Evolutionary conservation across 208 protist species (phyloP).

Genomic region (Phytomonas serpens): DNA sequence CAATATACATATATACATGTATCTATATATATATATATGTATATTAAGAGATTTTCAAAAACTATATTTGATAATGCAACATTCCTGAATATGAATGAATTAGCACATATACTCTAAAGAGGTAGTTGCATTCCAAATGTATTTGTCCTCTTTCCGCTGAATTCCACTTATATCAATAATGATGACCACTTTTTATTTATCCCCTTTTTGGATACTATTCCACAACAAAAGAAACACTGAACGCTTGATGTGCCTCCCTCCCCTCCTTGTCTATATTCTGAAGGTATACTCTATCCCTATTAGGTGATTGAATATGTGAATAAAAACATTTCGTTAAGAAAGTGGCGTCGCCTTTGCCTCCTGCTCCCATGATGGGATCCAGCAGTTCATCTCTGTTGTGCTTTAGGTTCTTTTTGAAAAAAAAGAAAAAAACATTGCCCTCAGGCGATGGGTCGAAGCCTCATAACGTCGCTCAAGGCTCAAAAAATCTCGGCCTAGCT

Average conservation of each 20-base stretch:
- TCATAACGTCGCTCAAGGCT: background rate
- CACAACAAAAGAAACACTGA: background rate
- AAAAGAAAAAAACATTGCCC: background rate
- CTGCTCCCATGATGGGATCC: background rate
- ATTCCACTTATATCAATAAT: background rate
- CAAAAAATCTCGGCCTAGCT: background rate
- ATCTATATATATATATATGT: background rate
- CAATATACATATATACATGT: conserved; percentile 2
- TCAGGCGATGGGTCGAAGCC: background rate
- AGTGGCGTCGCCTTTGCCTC: background rate
- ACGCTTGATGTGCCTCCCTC: background rate
- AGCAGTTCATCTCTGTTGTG: background rate
- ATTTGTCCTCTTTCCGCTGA: background rate
- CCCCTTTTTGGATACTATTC: background rate
- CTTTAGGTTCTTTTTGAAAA: background rate
- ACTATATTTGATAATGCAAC: background rate
- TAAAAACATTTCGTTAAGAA: background rate
- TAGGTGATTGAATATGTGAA: background rate
- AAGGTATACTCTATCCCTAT: background rate
- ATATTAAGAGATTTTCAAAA: background rate
- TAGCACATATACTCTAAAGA: background rate
- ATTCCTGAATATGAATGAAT: background rate
- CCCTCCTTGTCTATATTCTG: background rate
- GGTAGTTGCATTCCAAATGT: background rate
- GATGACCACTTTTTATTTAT: background rate